phyloP scores from a whole-genome alignment of 164 flowering plant species.

The Cinnamomum chago region DNA sequence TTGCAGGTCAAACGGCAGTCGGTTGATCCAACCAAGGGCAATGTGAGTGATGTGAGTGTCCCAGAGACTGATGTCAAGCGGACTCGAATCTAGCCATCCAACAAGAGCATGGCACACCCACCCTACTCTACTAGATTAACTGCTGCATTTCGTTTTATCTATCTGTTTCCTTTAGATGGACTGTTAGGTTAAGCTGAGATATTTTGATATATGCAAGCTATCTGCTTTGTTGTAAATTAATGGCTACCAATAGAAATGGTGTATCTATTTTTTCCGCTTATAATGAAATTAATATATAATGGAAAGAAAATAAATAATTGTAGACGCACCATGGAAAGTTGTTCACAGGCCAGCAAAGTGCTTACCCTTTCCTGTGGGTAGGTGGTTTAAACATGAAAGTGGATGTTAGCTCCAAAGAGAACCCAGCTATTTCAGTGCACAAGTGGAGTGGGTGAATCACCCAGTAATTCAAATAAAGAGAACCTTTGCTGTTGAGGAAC shows the following conservation, averaged over 20 bases:
- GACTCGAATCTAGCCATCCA: slow-evolving; percentile 24
- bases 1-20: slow-evolving; percentile 38
- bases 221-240: slow-evolving; percentile 11
- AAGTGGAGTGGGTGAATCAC: too few species aligned
- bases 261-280: neutral
- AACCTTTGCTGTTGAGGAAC: too few species aligned
- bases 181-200: neutral
- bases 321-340: neutral
- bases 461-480: too few species aligned
- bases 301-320: too few species aligned
- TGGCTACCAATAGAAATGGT: neutral
- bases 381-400: too few species aligned
- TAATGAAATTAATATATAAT: neutral
- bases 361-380: too few species aligned
- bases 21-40: slow-evolving; percentile 24
- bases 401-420: too few species aligned
- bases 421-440: too few species aligned
- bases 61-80: slow-evolving; percentile 72
- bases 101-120: neutral
- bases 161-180: neutral
- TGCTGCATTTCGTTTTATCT: neutral
- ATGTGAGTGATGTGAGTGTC: slow-evolving; percentile 55
- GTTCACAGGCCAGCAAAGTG: too few species aligned
- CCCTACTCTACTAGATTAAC: neutral
- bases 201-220: slow-evolving; percentile 2